These are phyloP conservation scores for Psilocybe tampanensis DNA, from an alignment of 768 basidiomycete genomes.

Conservation along the genomic window DNA sequence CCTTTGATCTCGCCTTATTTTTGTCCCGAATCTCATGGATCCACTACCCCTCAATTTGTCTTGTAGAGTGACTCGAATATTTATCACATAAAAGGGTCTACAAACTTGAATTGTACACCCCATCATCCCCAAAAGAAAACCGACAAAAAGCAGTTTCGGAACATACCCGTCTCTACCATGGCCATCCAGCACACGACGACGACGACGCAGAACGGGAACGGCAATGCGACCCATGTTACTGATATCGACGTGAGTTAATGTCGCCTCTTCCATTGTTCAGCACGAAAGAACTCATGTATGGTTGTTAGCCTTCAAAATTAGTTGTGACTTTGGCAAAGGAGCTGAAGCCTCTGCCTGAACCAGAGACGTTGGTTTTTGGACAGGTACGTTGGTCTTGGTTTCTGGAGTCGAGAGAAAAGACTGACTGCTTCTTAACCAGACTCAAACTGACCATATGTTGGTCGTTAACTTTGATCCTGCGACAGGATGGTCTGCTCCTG, in stretches of 20 bases:
- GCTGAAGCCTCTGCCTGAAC: conserved; percentile 52
- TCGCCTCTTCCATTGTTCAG: neutral
- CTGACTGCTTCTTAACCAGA: conserved; percentile 30
- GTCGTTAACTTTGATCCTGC: conserved; percentile 61
- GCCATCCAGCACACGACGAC: neutral
- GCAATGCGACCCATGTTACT: neutral
- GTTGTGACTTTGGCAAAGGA: conserved; percentile 45
- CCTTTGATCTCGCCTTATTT: too few species aligned
- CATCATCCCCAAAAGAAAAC: neutral
- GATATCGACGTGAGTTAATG: neutral
- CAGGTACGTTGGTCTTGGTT: conserved; percentile 37
- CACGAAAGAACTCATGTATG: neutral
- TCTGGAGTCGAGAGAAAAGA: neutral
- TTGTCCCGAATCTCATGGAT: too few species aligned
- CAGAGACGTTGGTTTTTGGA: conserved; percentile 57
- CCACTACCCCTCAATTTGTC: too few species aligned
- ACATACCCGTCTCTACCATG: neutral
- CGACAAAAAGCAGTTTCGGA: neutral
- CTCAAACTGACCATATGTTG: conserved; percentile 82
- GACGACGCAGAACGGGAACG: neutral
- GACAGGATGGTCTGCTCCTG: conserved; percentile 70
- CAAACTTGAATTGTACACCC: conserved; percentile 1
- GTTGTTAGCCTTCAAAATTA: conserved; percentile 55
- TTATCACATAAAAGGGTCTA: too few species aligned
- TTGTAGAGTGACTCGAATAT: too few species aligned